Conservation (phyloP, 129 eudicot genomes). For the Logfia minima region DNA sequence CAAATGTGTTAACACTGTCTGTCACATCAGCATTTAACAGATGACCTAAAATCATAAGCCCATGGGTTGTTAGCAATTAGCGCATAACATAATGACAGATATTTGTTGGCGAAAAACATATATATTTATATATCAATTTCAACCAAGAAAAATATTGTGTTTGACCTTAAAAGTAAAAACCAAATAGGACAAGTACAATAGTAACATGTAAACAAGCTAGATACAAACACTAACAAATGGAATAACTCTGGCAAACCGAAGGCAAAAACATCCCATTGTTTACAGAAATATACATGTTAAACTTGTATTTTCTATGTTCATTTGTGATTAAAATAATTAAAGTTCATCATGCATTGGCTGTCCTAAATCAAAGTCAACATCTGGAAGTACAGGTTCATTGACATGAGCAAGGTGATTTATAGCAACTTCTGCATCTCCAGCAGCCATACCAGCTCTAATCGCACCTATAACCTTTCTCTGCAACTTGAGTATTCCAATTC, state of each 20-base stretch:
- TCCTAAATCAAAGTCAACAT: slow-evolving; percentile 46
- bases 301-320: slow-evolving; percentile 9
- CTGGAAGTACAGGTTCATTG: slow-evolving; percentile 45
- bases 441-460: slow-evolving; percentile 75
- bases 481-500: slow-evolving; percentile 78
- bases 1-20: no score
- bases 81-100: neutral
- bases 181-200: neutral
- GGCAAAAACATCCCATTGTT: slow-evolving; percentile 22
- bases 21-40: no score
- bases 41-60: no score
- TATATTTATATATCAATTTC: neutral
- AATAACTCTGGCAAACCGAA: slow-evolving; percentile 1
- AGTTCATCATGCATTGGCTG: slow-evolving; percentile 86
- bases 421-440: slow-evolving; percentile 45
- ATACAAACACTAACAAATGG: slow-evolving; percentile 11
- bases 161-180: slow-evolving; percentile 10
- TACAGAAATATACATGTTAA: slow-evolving; percentile 30
- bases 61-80: neutral
- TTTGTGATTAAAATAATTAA: slow-evolving; percentile 28
- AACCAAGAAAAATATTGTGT: neutral
- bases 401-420: slow-evolving; percentile 44
- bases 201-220: neutral
- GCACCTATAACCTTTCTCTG: slow-evolving; percentile 66
- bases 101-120: neutral